Evolutionary conservation across 495 filamentous ascomycete genomes (phyloP).

Genomic region (Lophiostoma macrostomum): DNA sequence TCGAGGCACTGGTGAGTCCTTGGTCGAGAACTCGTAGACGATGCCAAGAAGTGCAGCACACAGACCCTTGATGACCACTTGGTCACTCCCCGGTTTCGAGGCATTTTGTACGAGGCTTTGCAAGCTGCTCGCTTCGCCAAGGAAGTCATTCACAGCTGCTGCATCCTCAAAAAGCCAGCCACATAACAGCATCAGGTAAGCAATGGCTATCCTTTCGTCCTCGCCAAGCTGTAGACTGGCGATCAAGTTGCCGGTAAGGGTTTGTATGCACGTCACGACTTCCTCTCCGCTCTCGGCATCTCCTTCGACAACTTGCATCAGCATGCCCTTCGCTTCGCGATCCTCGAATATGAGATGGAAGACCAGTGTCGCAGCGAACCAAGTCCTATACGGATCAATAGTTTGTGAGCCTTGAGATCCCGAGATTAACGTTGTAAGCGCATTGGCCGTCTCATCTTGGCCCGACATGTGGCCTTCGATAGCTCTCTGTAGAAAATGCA

Average conservation of each 20-base stretch:
- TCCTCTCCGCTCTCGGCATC: conserved; percentile 90
- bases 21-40: conserved; percentile 95
- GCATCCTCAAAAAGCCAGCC: conserved; percentile 92
- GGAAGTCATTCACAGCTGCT: conserved; percentile 86
- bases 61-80: conserved; percentile 72
- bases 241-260: conserved; percentile 76
- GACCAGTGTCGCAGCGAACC: conserved; percentile 88
- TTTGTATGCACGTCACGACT: conserved; percentile 90
- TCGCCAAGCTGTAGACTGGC: conserved; percentile 67
- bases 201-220: conserved; percentile 78
- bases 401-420: conserved; percentile 55
- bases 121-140: conserved; percentile 90
- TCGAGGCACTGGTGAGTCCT: conserved; percentile 88
- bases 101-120: conserved; percentile 78
- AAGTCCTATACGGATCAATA: conserved; percentile 83
- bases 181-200: conserved; percentile 88
- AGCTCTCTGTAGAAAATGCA: conserved; percentile 81
- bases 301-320: conserved; percentile 82
- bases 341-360: conserved; percentile 88
- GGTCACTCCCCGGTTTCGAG: conserved; percentile 56
- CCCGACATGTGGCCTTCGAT: conserved; percentile 82
- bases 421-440: conserved; percentile 71
- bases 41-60: conserved; percentile 82
- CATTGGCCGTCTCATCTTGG: conserved; percentile 83
- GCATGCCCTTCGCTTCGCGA: conserved; percentile 69